phyloP scores from a whole-genome alignment of 2,329 filamentous ascomycete species.

The Raffaelea ambrosiae region DNA sequence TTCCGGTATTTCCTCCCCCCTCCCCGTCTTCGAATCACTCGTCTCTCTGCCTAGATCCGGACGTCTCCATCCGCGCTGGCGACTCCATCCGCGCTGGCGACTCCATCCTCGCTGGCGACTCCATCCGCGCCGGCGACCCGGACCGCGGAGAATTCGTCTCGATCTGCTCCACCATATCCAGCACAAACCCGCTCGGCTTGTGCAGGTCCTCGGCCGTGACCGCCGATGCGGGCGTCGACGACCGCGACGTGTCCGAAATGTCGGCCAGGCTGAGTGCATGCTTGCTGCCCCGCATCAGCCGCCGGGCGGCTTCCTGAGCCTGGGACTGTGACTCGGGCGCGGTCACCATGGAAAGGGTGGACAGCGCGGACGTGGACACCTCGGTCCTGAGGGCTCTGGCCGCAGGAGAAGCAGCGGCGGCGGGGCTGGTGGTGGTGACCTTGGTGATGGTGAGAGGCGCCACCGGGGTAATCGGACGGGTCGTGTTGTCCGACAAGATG shows the following conservation, averaged over 20 bases:
- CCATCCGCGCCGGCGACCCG: neutral
- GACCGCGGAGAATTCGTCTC: constrained; percentile 24
- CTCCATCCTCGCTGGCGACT: neutral
- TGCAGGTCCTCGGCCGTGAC: constrained; percentile 1
- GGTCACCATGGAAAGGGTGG: too few species aligned
- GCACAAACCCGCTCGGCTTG: constrained; percentile 23
- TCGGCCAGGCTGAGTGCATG: neutral
- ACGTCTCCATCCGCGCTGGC: neutral
- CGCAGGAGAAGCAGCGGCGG: too few species aligned
- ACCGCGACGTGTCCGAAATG: constrained; percentile 13
- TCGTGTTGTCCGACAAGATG: too few species aligned
- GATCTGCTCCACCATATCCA: constrained; percentile 48
- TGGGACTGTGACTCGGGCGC: neutral
- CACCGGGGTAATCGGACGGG: too few species aligned
- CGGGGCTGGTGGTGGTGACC: too few species aligned
- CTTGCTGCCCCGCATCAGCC: too few species aligned
- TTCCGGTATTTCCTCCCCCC: too few species aligned
- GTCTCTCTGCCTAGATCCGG: neutral
- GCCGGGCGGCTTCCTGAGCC: neutral
- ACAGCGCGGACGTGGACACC: too few species aligned
- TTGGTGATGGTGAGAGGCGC: too few species aligned
- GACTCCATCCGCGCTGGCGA: neutral
- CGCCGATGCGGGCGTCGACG: constrained; percentile 21
- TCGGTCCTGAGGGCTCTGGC: too few species aligned
- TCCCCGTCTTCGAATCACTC: neutral